Conservation (phyloP, 2,329 filamentous ascomycete genomes). For the Trichoderma sp. region DNA sequence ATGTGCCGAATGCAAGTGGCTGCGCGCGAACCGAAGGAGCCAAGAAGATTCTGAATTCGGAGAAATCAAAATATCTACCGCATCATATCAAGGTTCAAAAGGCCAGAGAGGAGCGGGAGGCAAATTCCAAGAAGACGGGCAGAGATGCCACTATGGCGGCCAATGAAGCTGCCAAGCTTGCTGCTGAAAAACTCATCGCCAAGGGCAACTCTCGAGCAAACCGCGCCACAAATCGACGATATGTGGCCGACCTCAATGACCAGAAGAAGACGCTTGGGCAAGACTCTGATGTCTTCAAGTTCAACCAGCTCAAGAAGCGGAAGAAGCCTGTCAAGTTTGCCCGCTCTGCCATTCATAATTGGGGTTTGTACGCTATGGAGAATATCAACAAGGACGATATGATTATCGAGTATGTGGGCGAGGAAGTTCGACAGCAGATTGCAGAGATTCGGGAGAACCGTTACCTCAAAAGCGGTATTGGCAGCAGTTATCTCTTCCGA, state of each 20-base stretch:
- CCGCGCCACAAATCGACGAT: slow-evolving; percentile 91
- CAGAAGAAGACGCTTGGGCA: slow-evolving; percentile 83
- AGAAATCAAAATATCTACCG: slow-evolving; percentile 97
- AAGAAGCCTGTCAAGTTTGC: slow-evolving; percentile 99
- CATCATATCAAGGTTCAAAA: slow-evolving; percentile 97
- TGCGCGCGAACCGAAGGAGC: slow-evolving; percentile 89
- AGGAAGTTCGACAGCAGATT: slow-evolving; percentile 95
- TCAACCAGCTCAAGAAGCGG: slow-evolving; percentile 98
- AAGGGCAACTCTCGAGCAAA: slow-evolving; percentile 92
- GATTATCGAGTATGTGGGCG: slow-evolving; percentile 99
- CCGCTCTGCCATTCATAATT: slow-evolving; percentile 96
- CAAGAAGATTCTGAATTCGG: slow-evolving; percentile 93
- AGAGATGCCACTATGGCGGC: slow-evolving; percentile 67
- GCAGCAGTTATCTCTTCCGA: slow-evolving; percentile 95
- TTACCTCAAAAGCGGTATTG: slow-evolving; percentile 95
- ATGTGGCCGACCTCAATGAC: slow-evolving; percentile 91
- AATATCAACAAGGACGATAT: slow-evolving; percentile 97
- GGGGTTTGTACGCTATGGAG: slow-evolving; percentile 97
- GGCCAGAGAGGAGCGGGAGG: slow-evolving; percentile 87
- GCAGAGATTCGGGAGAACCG: slow-evolving; percentile 92
- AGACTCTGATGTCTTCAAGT: slow-evolving; percentile 89
- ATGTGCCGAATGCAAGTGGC: slow-evolving; percentile 82
- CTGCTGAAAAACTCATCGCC: slow-evolving; percentile 76
- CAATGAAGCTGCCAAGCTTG: slow-evolving; percentile 70
- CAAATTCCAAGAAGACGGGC: slow-evolving; percentile 65